Conservation (phyloP, 208 protist genomes). For the Angomonas ambiguus region DNA sequence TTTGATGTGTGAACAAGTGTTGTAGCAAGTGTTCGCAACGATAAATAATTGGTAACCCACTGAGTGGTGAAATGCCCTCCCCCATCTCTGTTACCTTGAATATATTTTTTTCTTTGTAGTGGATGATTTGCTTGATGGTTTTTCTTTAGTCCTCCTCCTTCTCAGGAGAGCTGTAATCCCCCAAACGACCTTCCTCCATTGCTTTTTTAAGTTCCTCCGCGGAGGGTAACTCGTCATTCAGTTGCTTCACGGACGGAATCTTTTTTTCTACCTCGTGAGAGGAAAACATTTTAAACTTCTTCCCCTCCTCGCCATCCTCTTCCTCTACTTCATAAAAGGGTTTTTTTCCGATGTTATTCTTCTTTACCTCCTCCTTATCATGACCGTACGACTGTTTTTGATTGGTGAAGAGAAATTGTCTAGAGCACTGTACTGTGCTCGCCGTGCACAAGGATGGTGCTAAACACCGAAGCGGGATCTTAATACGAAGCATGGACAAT, state of each 20-base stretch:
- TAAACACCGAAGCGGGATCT: background rate
- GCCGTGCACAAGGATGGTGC: background rate
- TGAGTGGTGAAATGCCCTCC: no score
- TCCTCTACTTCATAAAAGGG: conserved; percentile 23
- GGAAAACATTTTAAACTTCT: conserved; percentile 18
- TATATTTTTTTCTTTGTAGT: no score
- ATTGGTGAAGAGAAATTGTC: conserved; percentile 27
- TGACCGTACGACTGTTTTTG: conserved; percentile 22
- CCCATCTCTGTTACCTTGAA: no score
- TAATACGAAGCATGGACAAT: conserved; percentile 6
- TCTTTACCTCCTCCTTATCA: conserved; percentile 24
- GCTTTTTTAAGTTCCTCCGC: conserved; percentile 41
- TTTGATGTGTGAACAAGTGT: no score
- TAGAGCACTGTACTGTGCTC: background rate
- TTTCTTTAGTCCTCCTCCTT: conserved; percentile 28
- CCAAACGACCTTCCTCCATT: conserved; percentile 27
- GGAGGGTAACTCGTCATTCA: conserved; percentile 64
- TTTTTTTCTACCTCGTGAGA: conserved; percentile 24
- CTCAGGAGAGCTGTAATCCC: conserved; percentile 19
- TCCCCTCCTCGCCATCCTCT: conserved; percentile 20
- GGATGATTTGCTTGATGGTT: no score
- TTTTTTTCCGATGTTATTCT: conserved; percentile 13
- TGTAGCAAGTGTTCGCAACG: no score
- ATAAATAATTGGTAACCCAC: no score
- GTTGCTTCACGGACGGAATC: conserved; percentile 48